Conservation (phyloP, 2,329 filamentous ascomycete genomes). For the Zymoseptoria tritici region DNA sequence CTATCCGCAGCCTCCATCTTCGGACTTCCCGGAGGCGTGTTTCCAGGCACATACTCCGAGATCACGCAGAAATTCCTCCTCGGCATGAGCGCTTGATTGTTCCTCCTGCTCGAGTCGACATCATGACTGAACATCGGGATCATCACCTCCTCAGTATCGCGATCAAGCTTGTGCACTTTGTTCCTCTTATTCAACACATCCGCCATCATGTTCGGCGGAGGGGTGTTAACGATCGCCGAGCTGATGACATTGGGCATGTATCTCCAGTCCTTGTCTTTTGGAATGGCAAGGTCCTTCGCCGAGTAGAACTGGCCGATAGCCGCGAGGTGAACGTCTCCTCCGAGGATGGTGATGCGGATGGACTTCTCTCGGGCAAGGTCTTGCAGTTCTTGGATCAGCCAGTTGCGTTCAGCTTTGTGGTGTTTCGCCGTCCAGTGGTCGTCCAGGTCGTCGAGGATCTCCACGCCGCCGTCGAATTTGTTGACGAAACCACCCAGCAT, state of each 20-base stretch:
- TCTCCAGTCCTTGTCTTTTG: conserved; percentile 85
- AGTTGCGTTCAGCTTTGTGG: conserved; percentile 82
- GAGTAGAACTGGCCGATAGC: conserved; percentile 94
- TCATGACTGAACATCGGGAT: conserved; percentile 87
- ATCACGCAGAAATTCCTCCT: conserved; percentile 96
- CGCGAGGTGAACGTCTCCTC: conserved; percentile 88
- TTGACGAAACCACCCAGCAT: conserved; percentile 74
- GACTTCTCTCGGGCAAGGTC: conserved; percentile 90
- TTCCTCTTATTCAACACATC: conserved; percentile 92
- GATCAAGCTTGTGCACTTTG: conserved; percentile 59
- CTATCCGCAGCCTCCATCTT: conserved; percentile 21
- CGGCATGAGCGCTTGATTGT: conserved; percentile 83
- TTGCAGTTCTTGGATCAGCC: conserved; percentile 84
- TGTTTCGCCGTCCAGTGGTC: conserved; percentile 97
- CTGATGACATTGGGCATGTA: conserved; percentile 97
- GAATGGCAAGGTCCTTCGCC: conserved; percentile 65
- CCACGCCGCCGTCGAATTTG: conserved; percentile 83
- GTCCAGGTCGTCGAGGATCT: conserved; percentile 85
- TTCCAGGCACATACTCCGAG: conserved; percentile 70
- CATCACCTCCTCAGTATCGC: conserved; percentile 86
- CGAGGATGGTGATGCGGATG: conserved; percentile 81
- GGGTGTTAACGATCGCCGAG: conserved; percentile 88
- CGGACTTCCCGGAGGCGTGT: conserved; percentile 65
- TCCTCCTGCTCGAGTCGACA: conserved; percentile 79
- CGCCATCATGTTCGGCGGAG: conserved; percentile 77